Conservation (phyloP, 495 filamentous ascomycete genomes). For the Hyaloscypha finlandica region DNA sequence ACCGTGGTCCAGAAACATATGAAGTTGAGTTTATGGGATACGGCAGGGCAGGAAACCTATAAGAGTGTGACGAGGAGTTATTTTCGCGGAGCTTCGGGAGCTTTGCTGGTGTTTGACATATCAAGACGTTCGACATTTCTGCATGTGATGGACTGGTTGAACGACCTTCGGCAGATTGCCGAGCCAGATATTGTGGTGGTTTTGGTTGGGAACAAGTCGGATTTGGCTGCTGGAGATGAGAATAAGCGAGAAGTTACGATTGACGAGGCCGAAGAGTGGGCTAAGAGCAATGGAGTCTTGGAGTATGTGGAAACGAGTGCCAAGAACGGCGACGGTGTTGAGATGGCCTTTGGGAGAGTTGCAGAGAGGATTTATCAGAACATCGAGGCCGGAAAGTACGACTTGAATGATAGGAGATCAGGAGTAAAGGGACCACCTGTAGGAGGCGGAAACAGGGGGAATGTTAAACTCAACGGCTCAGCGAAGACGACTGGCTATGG, state of each 20-base stretch:
- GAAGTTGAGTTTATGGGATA: conserved; percentile 86
- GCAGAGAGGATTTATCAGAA: conserved; percentile 94
- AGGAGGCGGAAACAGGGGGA: conserved; percentile 38
- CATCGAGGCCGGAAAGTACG: conserved; percentile 90
- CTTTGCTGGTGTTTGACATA: conserved; percentile 94
- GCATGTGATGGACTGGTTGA: conserved; percentile 86
- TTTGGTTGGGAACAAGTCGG: conserved; percentile 91
- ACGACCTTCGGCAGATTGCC: conserved; percentile 88
- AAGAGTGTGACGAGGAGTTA: conserved; percentile 94
- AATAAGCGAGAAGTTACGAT: conserved; percentile 76
- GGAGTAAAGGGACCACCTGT: conserved; percentile 82
- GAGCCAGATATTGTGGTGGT: conserved; percentile 93
- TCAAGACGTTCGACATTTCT: conserved; percentile 80
- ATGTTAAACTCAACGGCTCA: conserved; percentile 41
- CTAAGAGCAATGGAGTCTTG: conserved; percentile 74
- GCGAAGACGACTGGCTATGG: conserved; percentile 25
- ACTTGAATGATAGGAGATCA: conserved; percentile 88
- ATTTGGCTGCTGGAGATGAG: conserved; percentile 61
- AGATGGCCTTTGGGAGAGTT: conserved; percentile 88
- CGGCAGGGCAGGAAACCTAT: conserved; percentile 95
- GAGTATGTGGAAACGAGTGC: conserved; percentile 95
- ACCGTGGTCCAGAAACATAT: conserved; percentile 65
- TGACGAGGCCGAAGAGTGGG: conserved; percentile 88
- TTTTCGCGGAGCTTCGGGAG: conserved; percentile 90
- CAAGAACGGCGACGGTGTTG: conserved; percentile 90